Conservation (phyloP, 805 yeast species). For the Candida quercuum region DNA sequence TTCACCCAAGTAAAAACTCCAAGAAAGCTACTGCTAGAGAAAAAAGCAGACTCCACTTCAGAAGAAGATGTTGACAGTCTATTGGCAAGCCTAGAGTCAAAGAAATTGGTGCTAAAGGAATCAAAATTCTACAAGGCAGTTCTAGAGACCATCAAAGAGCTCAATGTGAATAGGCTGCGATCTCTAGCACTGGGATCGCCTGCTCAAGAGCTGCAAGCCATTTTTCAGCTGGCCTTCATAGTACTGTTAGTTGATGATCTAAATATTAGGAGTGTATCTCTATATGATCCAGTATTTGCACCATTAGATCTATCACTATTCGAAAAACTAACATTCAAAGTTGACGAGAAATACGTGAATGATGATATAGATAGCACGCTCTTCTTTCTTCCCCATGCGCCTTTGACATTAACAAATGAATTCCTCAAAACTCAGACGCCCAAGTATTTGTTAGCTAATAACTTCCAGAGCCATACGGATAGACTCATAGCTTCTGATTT, state of each 20-base stretch:
- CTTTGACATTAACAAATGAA: conserved; percentile 44
- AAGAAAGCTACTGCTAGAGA: not conserved
- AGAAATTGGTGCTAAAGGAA: conserved; percentile 17
- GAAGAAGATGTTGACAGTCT: conserved; percentile 1
- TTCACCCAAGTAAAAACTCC: not conserved
- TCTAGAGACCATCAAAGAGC: conserved; percentile 9
- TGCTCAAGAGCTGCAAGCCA: conserved; percentile 48
- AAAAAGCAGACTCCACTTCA: not conserved
- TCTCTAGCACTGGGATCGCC: conserved; percentile 75
- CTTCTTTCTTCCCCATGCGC: conserved; percentile 75
- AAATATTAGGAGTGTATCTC: conserved; percentile 30
- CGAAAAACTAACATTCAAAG: conserved; percentile 14
- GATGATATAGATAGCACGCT: conserved; percentile 25
- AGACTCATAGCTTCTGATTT: conserved; percentile 40
- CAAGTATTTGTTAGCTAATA: conserved; percentile 42
- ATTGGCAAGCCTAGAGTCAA: conserved; percentile 12
- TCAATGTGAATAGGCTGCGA: conserved; percentile 33
- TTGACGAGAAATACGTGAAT: conserved; percentile 10
- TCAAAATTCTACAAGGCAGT: conserved; percentile 28
- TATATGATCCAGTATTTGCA: conserved; percentile 64
- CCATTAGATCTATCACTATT: conserved; percentile 37
- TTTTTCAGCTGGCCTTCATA: conserved; percentile 61
- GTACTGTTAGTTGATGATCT: conserved; percentile 31
- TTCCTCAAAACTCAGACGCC: conserved; percentile 33
- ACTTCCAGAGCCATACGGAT: conserved; percentile 48